Conservation (phyloP, 139 green algal species). For the Penium margaritaceum region DNA sequence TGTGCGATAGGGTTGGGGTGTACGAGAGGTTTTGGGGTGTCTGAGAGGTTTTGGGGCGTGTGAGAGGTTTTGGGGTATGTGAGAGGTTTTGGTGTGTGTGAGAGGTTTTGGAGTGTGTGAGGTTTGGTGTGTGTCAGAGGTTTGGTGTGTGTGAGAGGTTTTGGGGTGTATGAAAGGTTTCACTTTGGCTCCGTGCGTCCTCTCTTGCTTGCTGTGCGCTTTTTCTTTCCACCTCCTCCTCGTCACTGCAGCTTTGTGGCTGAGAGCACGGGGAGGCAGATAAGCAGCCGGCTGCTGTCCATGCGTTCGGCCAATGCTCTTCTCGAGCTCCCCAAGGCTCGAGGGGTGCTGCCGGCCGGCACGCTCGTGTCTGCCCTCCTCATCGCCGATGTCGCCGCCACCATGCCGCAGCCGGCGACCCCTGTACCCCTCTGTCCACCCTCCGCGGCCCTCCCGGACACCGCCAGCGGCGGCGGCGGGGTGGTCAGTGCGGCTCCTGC, state of each 20-base stretch:
- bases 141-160: too few relatives aligned
- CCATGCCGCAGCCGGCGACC: conserved; percentile 4
- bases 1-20: too few relatives aligned
- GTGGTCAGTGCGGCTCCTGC: neutral
- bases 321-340: conserved; percentile 60
- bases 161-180: too few relatives aligned
- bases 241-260: conserved; percentile 54
- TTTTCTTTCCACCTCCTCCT: neutral
- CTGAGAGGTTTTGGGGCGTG: too few relatives aligned
- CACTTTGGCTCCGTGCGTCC: too few relatives aligned
- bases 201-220: too few relatives aligned
- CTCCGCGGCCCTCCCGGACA: neutral
- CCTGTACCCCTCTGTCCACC: neutral
- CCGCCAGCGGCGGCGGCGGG: neutral
- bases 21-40: too few relatives aligned
- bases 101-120: neutral
- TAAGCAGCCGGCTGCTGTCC: conserved; percentile 79
- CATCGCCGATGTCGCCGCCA: conserved; percentile 5
- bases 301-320: conserved; percentile 64
- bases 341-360: conserved; percentile 34
- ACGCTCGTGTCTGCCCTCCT: conserved; percentile 41
- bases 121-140: neutral
- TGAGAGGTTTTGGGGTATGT: too few relatives aligned
- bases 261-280: conserved; percentile 80
- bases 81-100: too few relatives aligned